Base-by-base conservation (phyloP, 768 basidiomycete genomes). In the Serendipita sp. region DNA sequence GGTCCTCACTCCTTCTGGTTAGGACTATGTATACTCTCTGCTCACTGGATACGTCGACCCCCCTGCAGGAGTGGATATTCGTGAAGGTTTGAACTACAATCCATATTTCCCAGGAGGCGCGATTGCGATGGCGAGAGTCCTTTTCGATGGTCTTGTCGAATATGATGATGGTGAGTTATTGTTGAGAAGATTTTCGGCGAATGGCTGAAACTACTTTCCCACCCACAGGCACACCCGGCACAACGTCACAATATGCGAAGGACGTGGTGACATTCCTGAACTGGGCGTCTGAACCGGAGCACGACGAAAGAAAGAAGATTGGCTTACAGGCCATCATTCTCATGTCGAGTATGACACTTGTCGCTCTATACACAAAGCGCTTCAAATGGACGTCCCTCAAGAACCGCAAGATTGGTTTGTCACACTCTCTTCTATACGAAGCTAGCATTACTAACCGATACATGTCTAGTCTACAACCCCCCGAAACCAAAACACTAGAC, bases 91-190 rank as follows among this genome's bases (percentile, higher is more conserved):
- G 91, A 96, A 94, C 83, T 98, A 96, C 82, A 92, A 91, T 78
- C 92, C 93, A 18, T 98, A 87, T 80, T 99, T 99, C 88, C 95
- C 95, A 46, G 93, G 96, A 64, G 95, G 94, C 71, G 93, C 93
- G 69, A 97, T 98, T 67, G 89, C 91, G 73, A 99, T 99, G 96
- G 93, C 91, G 63, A 91, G 95, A 72, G 84, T 97, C 41, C 78
- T 98, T 69, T 98, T 89, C 73, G 96, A 98, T 71, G 94, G 91
- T 44, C 75, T 98, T 51, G 95, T 98, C 65, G 96, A 99, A 75
- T 99, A 89, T 74, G 89, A 91, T 0, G 96, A 99, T 73, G 92
- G 91, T 88, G 67, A 69, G 83, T 70, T 28, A 41, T 35, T 28
- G 7, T 18, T 63, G 38, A 45, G 8, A 4, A 64, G 62, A 52